A percentile compares a stretch with the other conserved stretches of the same genome.
Evolutionary conservation across 371 early-diverging fungal genomes (phyloP).

Genomic region (Dinochytrium kinnereticum): DNA sequence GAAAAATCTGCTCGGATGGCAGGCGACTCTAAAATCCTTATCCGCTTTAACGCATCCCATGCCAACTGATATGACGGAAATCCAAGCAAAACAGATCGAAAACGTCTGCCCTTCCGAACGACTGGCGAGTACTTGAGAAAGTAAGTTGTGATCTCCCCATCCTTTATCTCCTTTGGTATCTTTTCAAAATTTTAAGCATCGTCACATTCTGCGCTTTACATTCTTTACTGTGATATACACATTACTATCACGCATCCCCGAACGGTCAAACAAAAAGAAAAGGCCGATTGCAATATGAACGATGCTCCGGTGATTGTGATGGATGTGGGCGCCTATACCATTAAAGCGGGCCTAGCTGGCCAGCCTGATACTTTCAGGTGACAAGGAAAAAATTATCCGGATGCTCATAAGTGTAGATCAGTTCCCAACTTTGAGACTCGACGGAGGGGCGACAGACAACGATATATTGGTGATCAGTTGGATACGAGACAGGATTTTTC

Average conservation of each 20-base stretch:
- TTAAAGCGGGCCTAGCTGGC: slow-evolving; percentile 9
- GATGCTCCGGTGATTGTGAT: slow-evolving; percentile 5
- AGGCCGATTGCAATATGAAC: not conserved
- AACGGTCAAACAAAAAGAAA: no score
- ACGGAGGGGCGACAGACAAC: slow-evolving; percentile 61
- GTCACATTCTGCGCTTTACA: not conserved
- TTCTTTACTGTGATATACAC: not conserved
- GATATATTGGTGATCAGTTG: slow-evolving; percentile 60
- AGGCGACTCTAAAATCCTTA: not conserved
- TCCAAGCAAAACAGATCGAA: not conserved
- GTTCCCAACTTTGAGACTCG: slow-evolving; percentile 73
- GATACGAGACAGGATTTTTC: slow-evolving; percentile 72
- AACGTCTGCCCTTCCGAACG: not conserved
- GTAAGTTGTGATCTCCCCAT: not conserved
- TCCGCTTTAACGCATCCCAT: not conserved
- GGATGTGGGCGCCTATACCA: slow-evolving; percentile 1
- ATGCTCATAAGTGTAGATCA: slow-evolving; percentile 14
- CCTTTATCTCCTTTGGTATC: not conserved
- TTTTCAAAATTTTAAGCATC: no score
- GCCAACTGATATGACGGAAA: not conserved
- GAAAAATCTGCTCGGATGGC: not conserved
- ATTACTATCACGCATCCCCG: no score
- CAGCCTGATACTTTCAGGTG: not conserved
- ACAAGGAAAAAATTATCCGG: not conserved
- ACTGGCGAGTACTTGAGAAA: not conserved